Evolutionary conservation across 2,329 filamentous ascomycete species (phyloP), one percentile per base, ranked within the genome.

Genomic region (Chaetoscypha palmicola): DNA sequence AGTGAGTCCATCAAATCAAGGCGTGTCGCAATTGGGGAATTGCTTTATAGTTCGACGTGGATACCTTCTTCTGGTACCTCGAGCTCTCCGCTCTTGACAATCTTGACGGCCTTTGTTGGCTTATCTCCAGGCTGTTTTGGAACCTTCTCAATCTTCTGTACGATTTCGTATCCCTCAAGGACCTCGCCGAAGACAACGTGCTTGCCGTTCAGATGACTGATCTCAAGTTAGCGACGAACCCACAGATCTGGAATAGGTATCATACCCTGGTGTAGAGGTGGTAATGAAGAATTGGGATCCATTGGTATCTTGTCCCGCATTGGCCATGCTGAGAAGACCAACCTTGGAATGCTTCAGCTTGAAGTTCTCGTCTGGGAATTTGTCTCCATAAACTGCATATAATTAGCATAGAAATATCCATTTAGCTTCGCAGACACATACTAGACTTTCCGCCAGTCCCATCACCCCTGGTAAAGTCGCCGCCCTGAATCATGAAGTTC

Each of bases 201-300:
- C 58, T 74, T 76, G 64, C 84, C 85, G 65, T 92, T 83, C 61
- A 92, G 80, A 84, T 87, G 91, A 50, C 80, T 83, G 50, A 35
- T 19, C 17, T 14, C 38, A 20, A 16, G 33, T 58, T 53, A 62
- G 55, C 28, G 11, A 34, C 21, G 2, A 33, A 41, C 5, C 20
- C 14, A 2, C 12, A 26, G 12, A 19, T 3, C 17, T 9, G 2
- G 38, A 3, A 7, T 20, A 17, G 14, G 8, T n/a, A 10, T 61
- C 74, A 69, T 73, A 83, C 80, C 76, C 76, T 60, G 86, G 91
- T 60, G 87, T 64, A 61, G 81, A 82, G 56, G 86, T 91, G 61
- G 87, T 92, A 66, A 92, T 90, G 76, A 92, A 92, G 74, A 92
- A 92, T 65, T 92, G 86, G 47, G 83, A 88, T 63, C 86, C 86